phyloP scores from a whole-genome alignment of 257 asterid genomes.

The Solanum dulcamara region DNA sequence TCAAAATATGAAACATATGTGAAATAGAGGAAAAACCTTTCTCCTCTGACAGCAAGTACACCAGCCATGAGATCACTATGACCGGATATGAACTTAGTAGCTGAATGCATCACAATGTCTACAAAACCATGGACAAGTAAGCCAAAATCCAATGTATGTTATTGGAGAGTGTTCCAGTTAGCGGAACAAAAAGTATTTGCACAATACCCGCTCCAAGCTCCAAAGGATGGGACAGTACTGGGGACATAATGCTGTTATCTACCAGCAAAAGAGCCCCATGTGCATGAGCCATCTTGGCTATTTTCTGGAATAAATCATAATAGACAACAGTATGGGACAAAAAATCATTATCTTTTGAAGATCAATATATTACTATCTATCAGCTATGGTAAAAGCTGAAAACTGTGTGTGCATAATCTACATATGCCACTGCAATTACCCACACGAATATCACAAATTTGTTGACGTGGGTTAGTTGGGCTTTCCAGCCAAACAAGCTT shows the following conservation, averaged over 20 bases:
- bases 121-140: constrained; percentile 17
- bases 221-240: constrained; percentile 71
- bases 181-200: neutral
- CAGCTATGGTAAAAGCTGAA: neutral
- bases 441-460: constrained; percentile 78
- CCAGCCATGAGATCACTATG: constrained; percentile 97
- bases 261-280: constrained; percentile 80
- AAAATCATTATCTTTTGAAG: neutral
- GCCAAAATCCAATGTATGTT: neutral
- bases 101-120: constrained; percentile 95
- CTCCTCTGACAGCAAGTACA: constrained; percentile 72
- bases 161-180: neutral
- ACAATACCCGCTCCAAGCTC: constrained; percentile 83
- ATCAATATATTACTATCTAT: neutral
- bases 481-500: constrained; percentile 98
- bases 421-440: neutral
- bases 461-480: constrained; percentile 96
- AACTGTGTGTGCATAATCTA: neutral
- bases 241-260: constrained; percentile 96
- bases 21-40: constrained; percentile 38
- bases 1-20: neutral
- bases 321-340: neutral
- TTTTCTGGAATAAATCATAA: constrained; percentile 34
- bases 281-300: constrained; percentile 77
- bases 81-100: constrained; percentile 88